A percentile compares a stretch with the other conserved stretches of the same genome.
phyloP scores from a whole-genome alignment of 768 basidiomycete genomes.

The Rhodotorula sphaerocarpa region DNA sequence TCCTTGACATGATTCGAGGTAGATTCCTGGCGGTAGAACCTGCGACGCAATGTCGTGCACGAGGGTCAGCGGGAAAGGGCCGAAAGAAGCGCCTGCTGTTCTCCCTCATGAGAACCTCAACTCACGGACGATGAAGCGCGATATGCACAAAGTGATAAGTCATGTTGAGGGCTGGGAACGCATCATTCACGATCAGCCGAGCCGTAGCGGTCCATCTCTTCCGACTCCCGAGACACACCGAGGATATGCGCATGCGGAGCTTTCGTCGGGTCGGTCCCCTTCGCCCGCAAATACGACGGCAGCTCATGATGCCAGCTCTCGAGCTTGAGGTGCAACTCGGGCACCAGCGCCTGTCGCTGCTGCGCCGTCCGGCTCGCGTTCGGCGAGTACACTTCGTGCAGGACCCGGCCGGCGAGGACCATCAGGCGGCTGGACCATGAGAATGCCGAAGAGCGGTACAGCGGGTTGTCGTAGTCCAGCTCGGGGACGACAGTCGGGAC shows the following conservation, averaged over 20 bases:
- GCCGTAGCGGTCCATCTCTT: too few relatives aligned
- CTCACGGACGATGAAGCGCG: constrained; percentile 24
- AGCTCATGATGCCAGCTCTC: constrained; percentile 34
- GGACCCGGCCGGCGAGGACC: constrained; percentile 12
- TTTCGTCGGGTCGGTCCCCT: constrained; percentile 6
- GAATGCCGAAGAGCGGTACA: constrained; percentile 26
- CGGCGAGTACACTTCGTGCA: constrained; percentile 21
- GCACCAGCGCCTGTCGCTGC: constrained; percentile 14
- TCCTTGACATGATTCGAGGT: constrained; percentile 3
- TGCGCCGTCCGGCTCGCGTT: constrained; percentile 9
- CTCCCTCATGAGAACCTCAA: neutral
- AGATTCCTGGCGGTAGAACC: constrained; percentile 23
- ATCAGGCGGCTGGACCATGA: constrained; percentile 16
- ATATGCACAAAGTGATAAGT: constrained; percentile 13
- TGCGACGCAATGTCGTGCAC: neutral
- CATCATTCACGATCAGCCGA: too few relatives aligned
- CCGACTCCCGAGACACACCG: neutral
- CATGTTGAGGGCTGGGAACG: constrained; percentile 6
- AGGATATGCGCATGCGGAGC: constrained; percentile 25
- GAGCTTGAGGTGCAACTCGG: constrained; percentile 25
- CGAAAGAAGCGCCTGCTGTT: neutral
- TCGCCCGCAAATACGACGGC: constrained; percentile 24
- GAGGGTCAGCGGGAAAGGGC: neutral
- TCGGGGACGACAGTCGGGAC: constrained; percentile 18
- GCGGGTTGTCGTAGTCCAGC: constrained; percentile 22